These are phyloP conservation scores for Phycomyces nitens DNA, from an alignment of 192 early-diverging fungal genomes.

Conservation along the genomic window DNA sequence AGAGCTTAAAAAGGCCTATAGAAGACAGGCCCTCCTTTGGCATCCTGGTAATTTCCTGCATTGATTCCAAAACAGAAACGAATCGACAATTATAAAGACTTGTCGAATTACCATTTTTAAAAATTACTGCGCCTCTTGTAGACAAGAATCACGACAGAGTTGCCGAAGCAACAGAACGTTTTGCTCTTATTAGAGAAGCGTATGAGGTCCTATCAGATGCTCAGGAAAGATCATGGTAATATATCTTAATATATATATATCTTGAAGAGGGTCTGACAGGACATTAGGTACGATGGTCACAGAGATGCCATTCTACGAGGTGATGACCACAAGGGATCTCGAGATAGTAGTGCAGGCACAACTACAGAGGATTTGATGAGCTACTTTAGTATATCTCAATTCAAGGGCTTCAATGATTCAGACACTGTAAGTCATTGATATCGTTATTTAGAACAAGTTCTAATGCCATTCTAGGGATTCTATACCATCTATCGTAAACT, in stretches of 20 bases:
- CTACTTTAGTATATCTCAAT: constrained; percentile 74
- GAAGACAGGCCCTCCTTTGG: constrained; percentile 71
- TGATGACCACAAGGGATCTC: constrained; percentile 49
- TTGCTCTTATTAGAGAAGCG: constrained; percentile 88
- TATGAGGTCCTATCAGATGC: constrained; percentile 92
- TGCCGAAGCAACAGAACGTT: constrained; percentile 83
- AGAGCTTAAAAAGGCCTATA: constrained; percentile 89
- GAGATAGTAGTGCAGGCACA: constrained; percentile 51
- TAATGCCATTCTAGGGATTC: constrained; percentile 56
- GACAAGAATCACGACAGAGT: constrained; percentile 86
- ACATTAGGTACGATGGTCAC: constrained; percentile 81
- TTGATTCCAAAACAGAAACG: background rate
- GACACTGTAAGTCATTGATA: constrained; percentile 36
- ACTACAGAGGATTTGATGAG: constrained; percentile 71
- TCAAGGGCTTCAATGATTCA: constrained; percentile 67
- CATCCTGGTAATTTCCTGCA: constrained; percentile 57
- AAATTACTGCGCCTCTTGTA: constrained; percentile 5
- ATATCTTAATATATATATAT: background rate
- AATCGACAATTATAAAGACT: background rate
- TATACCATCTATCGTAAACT: constrained; percentile 75
- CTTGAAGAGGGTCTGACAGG: background rate
- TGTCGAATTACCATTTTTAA: background rate
- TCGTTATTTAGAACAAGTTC: background rate
- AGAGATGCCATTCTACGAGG: constrained; percentile 89
- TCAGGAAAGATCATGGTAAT: constrained; percentile 91